phyloP scores from a whole-genome alignment of 768 basidiomycete species.

The Floccularia luteovirens region DNA sequence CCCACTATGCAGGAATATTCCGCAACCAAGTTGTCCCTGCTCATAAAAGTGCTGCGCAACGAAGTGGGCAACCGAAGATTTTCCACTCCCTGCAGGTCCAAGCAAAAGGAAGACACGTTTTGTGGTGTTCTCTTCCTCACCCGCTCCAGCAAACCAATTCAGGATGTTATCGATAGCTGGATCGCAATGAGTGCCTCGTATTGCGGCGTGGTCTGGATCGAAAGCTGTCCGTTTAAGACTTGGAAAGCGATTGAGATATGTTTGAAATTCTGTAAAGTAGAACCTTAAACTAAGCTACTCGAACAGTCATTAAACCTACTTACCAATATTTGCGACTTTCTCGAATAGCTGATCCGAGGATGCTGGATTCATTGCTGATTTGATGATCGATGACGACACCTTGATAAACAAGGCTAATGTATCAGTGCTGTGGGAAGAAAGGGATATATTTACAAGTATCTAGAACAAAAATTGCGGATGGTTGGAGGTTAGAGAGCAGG shows the following conservation, averaged over 20 bases:
- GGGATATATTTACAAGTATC: too few relatives aligned
- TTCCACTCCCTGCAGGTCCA: conserved; percentile 20
- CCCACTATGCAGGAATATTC: conserved; percentile 17
- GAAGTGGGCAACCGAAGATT: conserved; percentile 21
- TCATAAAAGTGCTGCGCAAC: conserved; percentile 17
- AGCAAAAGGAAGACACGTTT: conserved; percentile 16
- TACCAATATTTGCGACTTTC: conserved; percentile 3
- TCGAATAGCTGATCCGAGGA: too few relatives aligned
- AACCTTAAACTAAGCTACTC: background rate
- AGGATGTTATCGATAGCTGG: conserved; percentile 10
- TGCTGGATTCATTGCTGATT: too few relatives aligned
- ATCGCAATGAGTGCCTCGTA: conserved; percentile 7
- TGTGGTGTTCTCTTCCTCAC: conserved; percentile 6
- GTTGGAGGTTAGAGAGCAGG: too few relatives aligned
- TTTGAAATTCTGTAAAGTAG: background rate
- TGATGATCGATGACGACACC: too few relatives aligned
- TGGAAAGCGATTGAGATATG: conserved; percentile 2
- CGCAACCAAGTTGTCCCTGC: conserved; percentile 20
- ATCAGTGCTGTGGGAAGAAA: too few relatives aligned
- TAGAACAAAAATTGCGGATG: too few relatives aligned
- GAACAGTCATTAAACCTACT: background rate
- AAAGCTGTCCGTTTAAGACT: conserved; percentile 3
- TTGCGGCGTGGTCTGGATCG: conserved; percentile 4
- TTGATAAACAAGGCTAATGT: too few relatives aligned
- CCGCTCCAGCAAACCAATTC: conserved; percentile 7